phyloP scores from a whole-genome alignment of 495 filamentous ascomycete species.

The Lichenothelia convexa region DNA sequence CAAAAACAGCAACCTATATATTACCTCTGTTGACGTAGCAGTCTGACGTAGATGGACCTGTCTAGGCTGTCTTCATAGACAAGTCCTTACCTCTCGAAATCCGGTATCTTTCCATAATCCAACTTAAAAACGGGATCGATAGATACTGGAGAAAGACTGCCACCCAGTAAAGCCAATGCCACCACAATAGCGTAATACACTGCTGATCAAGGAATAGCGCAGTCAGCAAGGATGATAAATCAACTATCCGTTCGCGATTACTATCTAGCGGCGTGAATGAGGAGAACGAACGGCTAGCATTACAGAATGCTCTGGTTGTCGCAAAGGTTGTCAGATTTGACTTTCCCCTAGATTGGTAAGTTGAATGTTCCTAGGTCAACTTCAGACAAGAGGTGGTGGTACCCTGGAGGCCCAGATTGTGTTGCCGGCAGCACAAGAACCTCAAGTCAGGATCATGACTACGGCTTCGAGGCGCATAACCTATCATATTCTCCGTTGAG shows the following conservation, averaged over 20 bases:
- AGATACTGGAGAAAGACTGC: constrained; percentile 75
- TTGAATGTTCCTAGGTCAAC: not conserved
- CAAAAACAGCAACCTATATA: too few relatives aligned
- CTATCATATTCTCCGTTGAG: too few relatives aligned
- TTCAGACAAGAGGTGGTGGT: too few relatives aligned
- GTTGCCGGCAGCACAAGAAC: too few relatives aligned
- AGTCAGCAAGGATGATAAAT: constrained; percentile 57
- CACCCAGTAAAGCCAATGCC: constrained; percentile 29
- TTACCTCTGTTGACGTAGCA: too few relatives aligned
- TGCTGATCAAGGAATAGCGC: too few relatives aligned
- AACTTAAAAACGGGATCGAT: constrained; percentile 89
- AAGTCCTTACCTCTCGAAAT: constrained; percentile 51
- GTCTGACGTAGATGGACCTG: too few relatives aligned
- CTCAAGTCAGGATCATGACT: too few relatives aligned
- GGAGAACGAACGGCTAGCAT: constrained; percentile 48
- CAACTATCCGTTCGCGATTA: constrained; percentile 50
- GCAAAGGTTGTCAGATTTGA: constrained; percentile 80
- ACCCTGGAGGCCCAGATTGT: too few relatives aligned
- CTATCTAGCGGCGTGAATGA: constrained; percentile 58
- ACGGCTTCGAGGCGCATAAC: constrained; percentile 22
- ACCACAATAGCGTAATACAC: too few relatives aligned
- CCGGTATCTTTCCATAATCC: constrained; percentile 78
- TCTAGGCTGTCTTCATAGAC: constrained; percentile 57
- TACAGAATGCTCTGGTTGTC: constrained; percentile 72
- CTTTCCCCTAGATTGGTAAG: constrained; percentile 60